Evolutionary conservation across 1,284 basidiomycete species (phyloP).

Genomic region (Ceratobasidium sp.): DNA sequence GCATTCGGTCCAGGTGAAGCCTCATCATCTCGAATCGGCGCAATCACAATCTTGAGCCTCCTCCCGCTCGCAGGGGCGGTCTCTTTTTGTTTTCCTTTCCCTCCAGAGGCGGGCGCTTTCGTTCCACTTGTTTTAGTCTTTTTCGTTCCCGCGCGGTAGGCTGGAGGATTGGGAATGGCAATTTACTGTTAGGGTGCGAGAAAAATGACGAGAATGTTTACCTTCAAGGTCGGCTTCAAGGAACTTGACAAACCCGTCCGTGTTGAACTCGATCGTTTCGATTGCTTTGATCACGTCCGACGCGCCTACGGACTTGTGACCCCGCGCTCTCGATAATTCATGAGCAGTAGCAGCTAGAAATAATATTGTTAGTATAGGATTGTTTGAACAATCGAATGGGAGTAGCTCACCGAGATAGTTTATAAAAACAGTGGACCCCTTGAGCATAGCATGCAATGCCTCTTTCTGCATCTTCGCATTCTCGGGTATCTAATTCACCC

Average conservation of each 20-base stretch:
- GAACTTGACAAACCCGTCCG: constrained; percentile 74
- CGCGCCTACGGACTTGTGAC: constrained; percentile 89
- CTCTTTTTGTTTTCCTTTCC: constrained; percentile 6
- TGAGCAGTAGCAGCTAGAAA: constrained; percentile 71
- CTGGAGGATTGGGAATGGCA: constrained; percentile 8
- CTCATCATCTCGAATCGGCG: constrained; percentile 37
- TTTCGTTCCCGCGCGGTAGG: constrained; percentile 43
- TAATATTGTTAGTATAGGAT: background rate
- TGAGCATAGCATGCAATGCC: constrained; percentile 82
- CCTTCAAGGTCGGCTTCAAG: constrained; percentile 81
- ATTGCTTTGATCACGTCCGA: constrained; percentile 90
- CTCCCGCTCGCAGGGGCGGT: constrained; percentile 25
- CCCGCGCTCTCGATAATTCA: constrained; percentile 84
- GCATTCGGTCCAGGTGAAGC: constrained; percentile 1
- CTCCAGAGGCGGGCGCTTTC: background rate
- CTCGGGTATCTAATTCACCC: constrained; percentile 75
- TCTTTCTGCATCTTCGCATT: constrained; percentile 90
- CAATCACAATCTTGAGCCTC: constrained; percentile 37
- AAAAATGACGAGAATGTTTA: constrained; percentile 56
- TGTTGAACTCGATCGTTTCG: constrained; percentile 77
- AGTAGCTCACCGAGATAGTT: constrained; percentile 81
- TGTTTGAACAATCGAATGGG: constrained; percentile 48
- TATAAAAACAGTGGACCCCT: constrained; percentile 91
- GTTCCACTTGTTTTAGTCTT: constrained; percentile 38
- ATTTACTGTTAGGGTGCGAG: background rate